phyloP scores from a whole-genome alignment of 192 early-diverging fungal genomes.

The Umbelopsis ramanniana region DNA sequence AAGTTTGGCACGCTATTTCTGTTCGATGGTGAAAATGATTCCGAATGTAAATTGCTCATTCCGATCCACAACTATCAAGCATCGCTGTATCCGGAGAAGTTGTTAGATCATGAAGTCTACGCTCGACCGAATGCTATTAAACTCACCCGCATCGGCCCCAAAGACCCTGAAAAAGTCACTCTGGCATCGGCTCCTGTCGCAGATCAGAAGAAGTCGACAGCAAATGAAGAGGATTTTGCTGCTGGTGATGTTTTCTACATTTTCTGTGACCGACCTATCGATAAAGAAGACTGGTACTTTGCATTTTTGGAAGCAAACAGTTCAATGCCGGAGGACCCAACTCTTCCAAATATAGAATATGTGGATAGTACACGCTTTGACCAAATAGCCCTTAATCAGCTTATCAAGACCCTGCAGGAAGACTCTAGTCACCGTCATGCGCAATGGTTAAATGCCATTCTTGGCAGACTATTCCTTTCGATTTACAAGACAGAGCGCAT shows the following conservation, averaged over 20 bases:
- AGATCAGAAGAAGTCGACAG: slow-evolving; percentile 29
- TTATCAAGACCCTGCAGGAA: slow-evolving; percentile 52
- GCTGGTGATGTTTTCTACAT: slow-evolving; percentile 63
- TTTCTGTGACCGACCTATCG: slow-evolving; percentile 62
- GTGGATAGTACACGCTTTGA: slow-evolving; percentile 47
- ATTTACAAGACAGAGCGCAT: slow-evolving; percentile 65
- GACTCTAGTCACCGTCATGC: slow-evolving; percentile 56
- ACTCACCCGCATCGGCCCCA: slow-evolving; percentile 49
- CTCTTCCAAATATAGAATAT: not conserved
- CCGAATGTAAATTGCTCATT: slow-evolving; percentile 58
- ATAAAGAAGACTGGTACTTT: slow-evolving; percentile 96
- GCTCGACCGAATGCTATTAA: slow-evolving; percentile 64
- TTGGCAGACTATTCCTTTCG: slow-evolving; percentile 81
- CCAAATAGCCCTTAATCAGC: slow-evolving; percentile 43
- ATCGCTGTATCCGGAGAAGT: slow-evolving; percentile 76
- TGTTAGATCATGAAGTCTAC: slow-evolving; percentile 73
- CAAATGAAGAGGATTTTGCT: slow-evolving; percentile 56
- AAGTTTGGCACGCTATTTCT: slow-evolving; percentile 80
- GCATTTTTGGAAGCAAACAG: slow-evolving; percentile 67
- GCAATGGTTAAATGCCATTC: slow-evolving; percentile 85
- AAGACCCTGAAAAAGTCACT: slow-evolving; percentile 59
- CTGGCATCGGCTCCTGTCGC: slow-evolving; percentile 52
- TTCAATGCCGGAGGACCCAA: slow-evolving; percentile 61
- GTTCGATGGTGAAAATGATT: slow-evolving; percentile 70
- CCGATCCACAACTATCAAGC: slow-evolving; percentile 74